A percentile compares a stretch with the other conserved stretches of the same genome.
These are phyloP conservation scores for Candida endomychidarum DNA, from an alignment of 805 yeast genomes.

Conservation along the genomic window DNA sequence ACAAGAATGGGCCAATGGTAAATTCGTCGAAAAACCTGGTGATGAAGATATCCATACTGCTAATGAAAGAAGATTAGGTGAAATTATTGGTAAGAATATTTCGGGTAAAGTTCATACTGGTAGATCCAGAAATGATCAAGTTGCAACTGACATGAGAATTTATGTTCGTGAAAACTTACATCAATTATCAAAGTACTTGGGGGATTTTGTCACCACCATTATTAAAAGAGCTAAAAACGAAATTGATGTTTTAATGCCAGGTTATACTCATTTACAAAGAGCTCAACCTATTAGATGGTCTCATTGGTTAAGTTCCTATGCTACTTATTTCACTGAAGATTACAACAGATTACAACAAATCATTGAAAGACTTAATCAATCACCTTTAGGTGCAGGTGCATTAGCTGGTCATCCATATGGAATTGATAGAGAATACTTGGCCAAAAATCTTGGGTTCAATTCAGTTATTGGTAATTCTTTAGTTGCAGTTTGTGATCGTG, in stretches of 20 bases:
- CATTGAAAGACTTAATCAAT: slow-evolving; percentile 75
- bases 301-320: slow-evolving; percentile 93
- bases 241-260: slow-evolving; percentile 95
- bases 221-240: slow-evolving; percentile 77
- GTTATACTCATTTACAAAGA: slow-evolving; percentile 96
- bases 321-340: slow-evolving; percentile 92
- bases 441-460: slow-evolving; percentile 73
- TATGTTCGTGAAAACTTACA: slow-evolving; percentile 79
- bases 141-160: slow-evolving; percentile 97
- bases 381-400: slow-evolving; percentile 97
- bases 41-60: slow-evolving; percentile 99
- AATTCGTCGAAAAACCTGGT: slow-evolving; percentile 74
- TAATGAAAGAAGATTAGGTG: slow-evolving; percentile 96
- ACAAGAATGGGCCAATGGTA: slow-evolving; percentile 75
- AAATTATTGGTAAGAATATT: slow-evolving; percentile 86
- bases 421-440: slow-evolving; percentile 90
- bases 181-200: slow-evolving; percentile 56
- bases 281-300: slow-evolving; percentile 99
- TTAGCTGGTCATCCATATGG: slow-evolving; percentile 99
- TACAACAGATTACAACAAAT: slow-evolving; percentile 81
- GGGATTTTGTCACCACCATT: slow-evolving; percentile 65
- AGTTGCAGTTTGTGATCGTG: slow-evolving; percentile 97
- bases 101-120: slow-evolving; percentile 99
- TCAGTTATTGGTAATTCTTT: slow-evolving; percentile 93
- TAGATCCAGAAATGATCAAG: slow-evolving; percentile 97